Evolutionary conservation across 441 rosid species (phyloP).

Genomic region (Monsonia emarginata): DNA sequence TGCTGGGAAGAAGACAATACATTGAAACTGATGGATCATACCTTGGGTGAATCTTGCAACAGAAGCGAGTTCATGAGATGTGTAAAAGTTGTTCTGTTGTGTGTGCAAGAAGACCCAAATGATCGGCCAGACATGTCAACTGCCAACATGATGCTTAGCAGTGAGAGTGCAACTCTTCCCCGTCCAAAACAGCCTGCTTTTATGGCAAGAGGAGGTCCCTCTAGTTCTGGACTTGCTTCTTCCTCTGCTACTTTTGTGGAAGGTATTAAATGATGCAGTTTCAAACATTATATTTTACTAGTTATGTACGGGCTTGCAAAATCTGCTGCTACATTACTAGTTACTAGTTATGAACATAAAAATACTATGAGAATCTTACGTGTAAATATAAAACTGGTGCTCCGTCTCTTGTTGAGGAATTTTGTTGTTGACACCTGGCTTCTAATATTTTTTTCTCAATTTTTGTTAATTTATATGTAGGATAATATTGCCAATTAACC

Average conservation of each 20-base stretch:
- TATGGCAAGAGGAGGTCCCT: constrained; percentile 25
- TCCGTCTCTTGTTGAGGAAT: too few species aligned
- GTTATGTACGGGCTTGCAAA: too few species aligned
- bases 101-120: constrained; percentile 51
- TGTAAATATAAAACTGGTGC: too few species aligned
- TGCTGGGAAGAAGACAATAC: constrained; percentile 38
- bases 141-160: constrained; percentile 36
- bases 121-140: constrained; percentile 52
- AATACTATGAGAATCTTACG: too few species aligned
- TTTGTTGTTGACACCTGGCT: too few species aligned
- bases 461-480: too few species aligned
- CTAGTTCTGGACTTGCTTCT: constrained; percentile 26
- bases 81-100: constrained; percentile 37
- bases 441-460: too few species aligned
- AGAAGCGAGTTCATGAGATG: constrained; percentile 31
- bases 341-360: too few species aligned
- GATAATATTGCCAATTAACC: too few species aligned
- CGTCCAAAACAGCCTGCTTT: constrained; percentile 46
- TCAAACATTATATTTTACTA: too few species aligned
- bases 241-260: constrained; percentile 19
- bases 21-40: constrained; percentile 30
- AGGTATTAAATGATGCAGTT: neutral
- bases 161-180: constrained; percentile 35
- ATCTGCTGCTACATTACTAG: too few species aligned
- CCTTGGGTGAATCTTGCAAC: constrained; percentile 22